Conservation (phyloP, 305 asterid species). For the Nicotiana rustica region DNA sequence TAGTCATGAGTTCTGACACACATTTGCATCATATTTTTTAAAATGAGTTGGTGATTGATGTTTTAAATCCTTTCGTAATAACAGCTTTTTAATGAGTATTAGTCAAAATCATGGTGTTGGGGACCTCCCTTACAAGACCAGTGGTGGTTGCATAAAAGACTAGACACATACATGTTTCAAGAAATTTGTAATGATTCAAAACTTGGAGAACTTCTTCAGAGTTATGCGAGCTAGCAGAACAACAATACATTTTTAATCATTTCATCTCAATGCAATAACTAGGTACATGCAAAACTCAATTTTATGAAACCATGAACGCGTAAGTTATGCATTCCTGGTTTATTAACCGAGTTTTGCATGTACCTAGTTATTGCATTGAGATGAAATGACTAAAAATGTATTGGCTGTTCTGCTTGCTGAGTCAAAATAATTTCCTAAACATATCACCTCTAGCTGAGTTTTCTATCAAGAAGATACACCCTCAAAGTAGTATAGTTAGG, state of each 20-base stretch:
- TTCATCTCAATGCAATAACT: too few species aligned
- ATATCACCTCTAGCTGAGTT: not conserved
- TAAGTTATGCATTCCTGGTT: not conserved
- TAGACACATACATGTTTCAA: not conserved
- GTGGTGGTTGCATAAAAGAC: not conserved
- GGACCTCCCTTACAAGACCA: not conserved
- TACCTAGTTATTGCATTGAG: too few species aligned
- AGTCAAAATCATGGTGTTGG: conserved; percentile 1
- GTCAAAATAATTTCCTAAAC: not conserved
- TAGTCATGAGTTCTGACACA: not conserved
- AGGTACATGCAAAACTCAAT: too few species aligned
- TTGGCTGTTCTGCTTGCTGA: not conserved
- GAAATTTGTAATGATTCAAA: not conserved
- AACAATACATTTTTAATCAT: too few species aligned
- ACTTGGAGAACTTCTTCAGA: not conserved
- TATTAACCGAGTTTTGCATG: not conserved
- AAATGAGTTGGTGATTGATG: conserved; percentile 13
- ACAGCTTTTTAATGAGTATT: not conserved
- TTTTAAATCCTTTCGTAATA: not conserved
- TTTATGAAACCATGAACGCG: too few species aligned
- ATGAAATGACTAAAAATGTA: not conserved
- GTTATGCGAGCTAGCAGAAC: not conserved
- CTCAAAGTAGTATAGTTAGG: not conserved
- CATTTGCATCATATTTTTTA: not conserved
- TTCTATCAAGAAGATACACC: conserved; percentile 2